These are phyloP conservation scores for Tricholoma sp. DNA, from an alignment of 768 basidiomycete species.

Conservation along the genomic window DNA sequence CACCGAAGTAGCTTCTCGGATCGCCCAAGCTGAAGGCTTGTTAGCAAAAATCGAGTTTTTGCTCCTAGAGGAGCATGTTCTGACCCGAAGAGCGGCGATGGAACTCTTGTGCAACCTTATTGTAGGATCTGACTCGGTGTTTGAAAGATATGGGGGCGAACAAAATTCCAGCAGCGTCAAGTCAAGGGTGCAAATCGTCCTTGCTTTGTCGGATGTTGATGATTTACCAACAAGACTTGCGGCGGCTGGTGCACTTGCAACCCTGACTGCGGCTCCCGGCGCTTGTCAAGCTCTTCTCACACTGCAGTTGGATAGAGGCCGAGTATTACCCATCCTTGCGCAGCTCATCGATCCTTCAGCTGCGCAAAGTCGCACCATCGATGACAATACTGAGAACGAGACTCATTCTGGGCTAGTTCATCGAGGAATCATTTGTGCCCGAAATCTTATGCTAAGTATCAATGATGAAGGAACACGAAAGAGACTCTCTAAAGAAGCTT, in stretches of 20 bases:
- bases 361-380: conserved; percentile 24
- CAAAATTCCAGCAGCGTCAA: conserved; percentile 29
- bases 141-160: conserved; percentile 62
- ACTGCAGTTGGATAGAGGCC: conserved; percentile 60
- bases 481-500: conserved; percentile 45
- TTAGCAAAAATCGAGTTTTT: conserved; percentile 65
- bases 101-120: conserved; percentile 93
- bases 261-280: conserved; percentile 56
- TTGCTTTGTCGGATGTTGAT: conserved; percentile 83
- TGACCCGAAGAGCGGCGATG: conserved; percentile 83
- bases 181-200: conserved; percentile 73
- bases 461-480: conserved; percentile 32
- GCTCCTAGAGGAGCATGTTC: conserved; percentile 74
- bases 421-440: conserved; percentile 71
- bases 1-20: conserved; percentile 56
- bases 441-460: conserved; percentile 53
- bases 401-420: conserved; percentile 64
- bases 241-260: conserved; percentile 88
- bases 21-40: conserved; percentile 58
- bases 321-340: conserved; percentile 60
- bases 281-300: conserved; percentile 59
- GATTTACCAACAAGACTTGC: conserved; percentile 83
- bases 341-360: conserved; percentile 61
- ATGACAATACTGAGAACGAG: conserved; percentile 26
- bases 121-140: conserved; percentile 68